A percentile compares a stretch with the other conserved stretches of the same genome.
These are phyloP conservation scores for Heliosperma pusillum DNA, from an alignment of 148 eudicot genomes.

Conservation along the genomic window DNA sequence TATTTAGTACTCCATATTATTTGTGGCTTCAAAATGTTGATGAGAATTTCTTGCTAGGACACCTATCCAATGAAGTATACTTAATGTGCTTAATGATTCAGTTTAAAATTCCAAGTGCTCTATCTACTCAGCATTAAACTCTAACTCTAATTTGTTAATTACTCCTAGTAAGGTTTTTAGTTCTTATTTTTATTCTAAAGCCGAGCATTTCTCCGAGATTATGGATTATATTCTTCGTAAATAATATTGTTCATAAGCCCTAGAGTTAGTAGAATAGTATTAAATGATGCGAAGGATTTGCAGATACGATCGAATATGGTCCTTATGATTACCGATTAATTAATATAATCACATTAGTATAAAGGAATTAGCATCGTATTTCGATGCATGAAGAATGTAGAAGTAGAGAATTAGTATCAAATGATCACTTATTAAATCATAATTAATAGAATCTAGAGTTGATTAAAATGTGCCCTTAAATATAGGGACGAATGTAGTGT, in stretches of 20 bases:
- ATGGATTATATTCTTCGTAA: no score
- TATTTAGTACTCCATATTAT: not conserved
- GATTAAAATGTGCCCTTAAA: not conserved
- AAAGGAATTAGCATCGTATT: slow-evolving; percentile 4
- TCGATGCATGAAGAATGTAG: not conserved
- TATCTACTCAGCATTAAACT: slow-evolving; percentile 15
- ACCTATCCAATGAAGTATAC: not conserved
- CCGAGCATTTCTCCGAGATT: no score
- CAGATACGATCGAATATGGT: slow-evolving; percentile 12
- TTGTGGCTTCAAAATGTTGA: not conserved
- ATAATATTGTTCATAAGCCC: no score
- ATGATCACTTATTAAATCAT: not conserved
- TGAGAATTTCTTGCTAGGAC: not conserved
- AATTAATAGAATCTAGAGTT: slow-evolving; percentile 1
- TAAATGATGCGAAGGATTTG: not conserved
- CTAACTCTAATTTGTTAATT: not conserved
- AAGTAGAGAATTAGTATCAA: not conserved
- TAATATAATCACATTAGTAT: not conserved
- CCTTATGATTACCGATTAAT: not conserved
- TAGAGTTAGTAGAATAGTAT: no score
- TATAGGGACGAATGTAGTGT: slow-evolving; percentile 7
- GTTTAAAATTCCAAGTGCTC: not conserved
- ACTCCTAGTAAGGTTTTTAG: no score
- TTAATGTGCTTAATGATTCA: slow-evolving; percentile 1
- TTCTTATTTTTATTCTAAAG: no score